Evolutionary conservation across 2,329 filamentous ascomycete genomes (phyloP), one percentile per base, ranked within the genome.

Genomic region (Pseudogymnoascus sp.): DNA sequence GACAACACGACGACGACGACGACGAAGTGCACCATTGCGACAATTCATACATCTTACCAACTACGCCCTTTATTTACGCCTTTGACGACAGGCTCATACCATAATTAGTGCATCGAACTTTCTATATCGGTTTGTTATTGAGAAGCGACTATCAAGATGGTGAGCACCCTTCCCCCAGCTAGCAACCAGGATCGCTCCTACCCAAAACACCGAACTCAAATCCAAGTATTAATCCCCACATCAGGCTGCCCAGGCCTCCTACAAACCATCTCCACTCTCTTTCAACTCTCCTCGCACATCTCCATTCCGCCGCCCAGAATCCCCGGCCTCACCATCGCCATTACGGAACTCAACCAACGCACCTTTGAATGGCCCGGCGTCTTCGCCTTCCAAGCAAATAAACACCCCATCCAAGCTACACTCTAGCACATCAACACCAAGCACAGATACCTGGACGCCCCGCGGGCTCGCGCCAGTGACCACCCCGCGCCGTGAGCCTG

Each of bases 231-330:
- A 47, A 53, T 47, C 62, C 62, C 60, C 50, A 36, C 57, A 61
- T 70, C 72, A 83, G 85, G 81, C 79, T 74, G 82, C 79, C 74
- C 80, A 78, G 64, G 73, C 79, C 60, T 78, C 83, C 64, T 90
- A 88, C 76, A 90, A 89, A 74, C 87, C 87, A 13, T 90, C 87
- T 23, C 87, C 87, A 63, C 77, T 90, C 65, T 87, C 87, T 65
- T 90, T 88, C 76, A 86, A 86, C 68, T 87, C 88, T 69, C 85
- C 88, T 69, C 85, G 89, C 73, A 82, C 78, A 71, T 88, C 85
- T 61, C 85, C 85, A 11, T 88, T 88, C 72, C 82, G 85, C 64
- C 77, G 85, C 68, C 79, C 83, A 62, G 83, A 85, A 68, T 85
- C 84, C 19, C 83, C 85, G 19, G 81, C 83, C 23, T 90, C 88